phyloP scores from a whole-genome alignment of 2,329 filamentous ascomycete genomes.

The Aspergillus chevalieri region DNA sequence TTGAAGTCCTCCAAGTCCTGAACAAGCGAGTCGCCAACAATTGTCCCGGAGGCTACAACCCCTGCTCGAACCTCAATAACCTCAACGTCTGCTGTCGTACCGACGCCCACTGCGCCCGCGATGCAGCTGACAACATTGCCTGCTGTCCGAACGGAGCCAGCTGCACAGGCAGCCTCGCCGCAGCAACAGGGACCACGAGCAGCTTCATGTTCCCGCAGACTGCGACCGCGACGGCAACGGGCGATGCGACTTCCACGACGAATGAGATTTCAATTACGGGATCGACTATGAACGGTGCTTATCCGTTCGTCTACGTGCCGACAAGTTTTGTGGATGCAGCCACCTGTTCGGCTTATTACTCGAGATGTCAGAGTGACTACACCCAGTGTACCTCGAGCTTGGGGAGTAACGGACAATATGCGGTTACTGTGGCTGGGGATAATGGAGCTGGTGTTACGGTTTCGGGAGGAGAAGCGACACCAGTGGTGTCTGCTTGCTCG shows the following conservation, averaged over 20 bases:
- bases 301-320: conserved; percentile 49
- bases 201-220: conserved; percentile 33
- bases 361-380: conserved; percentile 45
- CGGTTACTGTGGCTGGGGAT: conserved; percentile 46
- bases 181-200: conserved; percentile 16
- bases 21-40: conserved; percentile 23
- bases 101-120: conserved; percentile 50
- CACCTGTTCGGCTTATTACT: conserved; percentile 50
- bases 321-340: conserved; percentile 48
- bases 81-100: conserved; percentile 51
- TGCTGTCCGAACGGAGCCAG: conserved; percentile 55
- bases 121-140: conserved; percentile 52
- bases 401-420: conserved; percentile 39
- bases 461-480: conserved; percentile 36
- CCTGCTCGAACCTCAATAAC: conserved; percentile 49
- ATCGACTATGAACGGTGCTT: conserved; percentile 45
- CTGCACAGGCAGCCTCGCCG: conserved; percentile 52
- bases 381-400: conserved; percentile 40
- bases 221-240: conserved; percentile 22
- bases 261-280: conserved; percentile 23
- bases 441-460: conserved; percentile 47
- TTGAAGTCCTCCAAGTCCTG: conserved; percentile 27
- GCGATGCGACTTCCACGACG: conserved; percentile 21
- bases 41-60: conserved; percentile 49
- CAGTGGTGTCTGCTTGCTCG: conserved; percentile 40